Evolutionary conservation across 148 eudicot species (phyloP).

Genomic region (Spergularia bocconei): DNA sequence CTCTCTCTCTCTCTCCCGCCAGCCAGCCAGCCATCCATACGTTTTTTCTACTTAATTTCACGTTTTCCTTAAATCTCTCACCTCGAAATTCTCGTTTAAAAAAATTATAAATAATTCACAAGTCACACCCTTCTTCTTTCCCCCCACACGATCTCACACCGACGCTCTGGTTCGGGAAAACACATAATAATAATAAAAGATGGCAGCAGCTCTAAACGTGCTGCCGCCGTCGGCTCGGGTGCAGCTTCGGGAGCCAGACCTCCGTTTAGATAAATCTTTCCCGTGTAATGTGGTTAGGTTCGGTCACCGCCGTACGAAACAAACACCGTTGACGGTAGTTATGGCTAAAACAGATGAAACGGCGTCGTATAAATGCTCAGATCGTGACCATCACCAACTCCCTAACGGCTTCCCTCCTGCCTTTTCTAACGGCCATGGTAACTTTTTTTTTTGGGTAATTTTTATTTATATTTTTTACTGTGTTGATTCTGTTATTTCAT

Average conservation of each 20-base stretch:
- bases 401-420: slow-evolving; percentile 8
- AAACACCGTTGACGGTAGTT: neutral
- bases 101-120: no score
- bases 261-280: neutral
- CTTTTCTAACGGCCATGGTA: slow-evolving; percentile 22
- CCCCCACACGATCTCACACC: neutral
- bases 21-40: no score
- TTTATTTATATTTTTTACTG: neutral
- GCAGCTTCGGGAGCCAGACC: slow-evolving; percentile 8
- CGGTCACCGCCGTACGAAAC: neutral
- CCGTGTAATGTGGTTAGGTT: slow-evolving; percentile 9
- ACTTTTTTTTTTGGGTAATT: neutral
- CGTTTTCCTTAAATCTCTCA: no score
- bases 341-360: slow-evolving; percentile 15
- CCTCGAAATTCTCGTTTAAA: no score
- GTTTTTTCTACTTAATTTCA: no score
- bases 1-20: no score
- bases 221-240: slow-evolving; percentile 15
- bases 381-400: slow-evolving; percentile 10
- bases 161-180: neutral
- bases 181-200: neutral
- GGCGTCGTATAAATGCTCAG: slow-evolving; percentile 16
- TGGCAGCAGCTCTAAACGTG: slow-evolving; percentile 23
- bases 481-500: neutral
- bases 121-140: no score